Evolutionary conservation across 495 filamentous ascomycete species (phyloP).

Genomic region (Penicillium ochrochloron): DNA sequence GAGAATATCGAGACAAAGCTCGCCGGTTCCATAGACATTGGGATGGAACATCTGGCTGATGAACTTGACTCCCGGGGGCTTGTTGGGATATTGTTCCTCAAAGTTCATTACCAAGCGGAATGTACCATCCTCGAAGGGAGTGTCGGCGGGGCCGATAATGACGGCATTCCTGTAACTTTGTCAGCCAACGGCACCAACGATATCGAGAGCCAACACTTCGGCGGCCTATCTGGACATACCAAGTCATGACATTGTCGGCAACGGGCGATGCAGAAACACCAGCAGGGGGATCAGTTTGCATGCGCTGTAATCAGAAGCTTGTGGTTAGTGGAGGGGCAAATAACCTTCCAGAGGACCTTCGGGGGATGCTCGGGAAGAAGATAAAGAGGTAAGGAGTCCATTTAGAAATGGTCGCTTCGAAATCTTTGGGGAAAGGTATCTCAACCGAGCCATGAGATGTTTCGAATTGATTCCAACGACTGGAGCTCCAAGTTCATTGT

Average conservation of each 20-base stretch:
- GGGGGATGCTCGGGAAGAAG: neutral
- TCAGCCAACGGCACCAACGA: constrained; percentile 10
- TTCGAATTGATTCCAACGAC: neutral
- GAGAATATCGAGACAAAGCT: constrained; percentile 95
- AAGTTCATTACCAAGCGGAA: constrained; percentile 99
- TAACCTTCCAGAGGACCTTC: constrained; percentile 4
- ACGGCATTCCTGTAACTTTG: constrained; percentile 84
- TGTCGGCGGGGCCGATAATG: constrained; percentile 96
- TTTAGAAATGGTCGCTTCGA: too few species aligned
- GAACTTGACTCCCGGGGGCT: constrained; percentile 96
- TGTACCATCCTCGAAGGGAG: constrained; percentile 97
- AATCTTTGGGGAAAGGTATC: neutral
- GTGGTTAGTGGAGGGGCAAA: constrained; percentile 28
- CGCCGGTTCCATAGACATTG: constrained; percentile 96
- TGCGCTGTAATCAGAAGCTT: constrained; percentile 64
- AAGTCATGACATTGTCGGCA: constrained; percentile 99
- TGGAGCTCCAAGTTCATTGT: constrained; percentile 1
- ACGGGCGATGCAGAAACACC: constrained; percentile 97
- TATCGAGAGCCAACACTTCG: too few species aligned
- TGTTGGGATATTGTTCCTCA: constrained; percentile 98
- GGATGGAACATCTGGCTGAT: constrained; percentile 99
- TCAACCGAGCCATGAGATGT: neutral
- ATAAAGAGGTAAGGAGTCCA: neutral
- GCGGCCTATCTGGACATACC: constrained; percentile 58
- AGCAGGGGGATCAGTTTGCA: constrained; percentile 98